Evolutionary conservation across 768 basidiomycete genomes (phyloP), one percentile per base, ranked within the genome.

Genomic region (Hortiboletus campestris): DNA sequence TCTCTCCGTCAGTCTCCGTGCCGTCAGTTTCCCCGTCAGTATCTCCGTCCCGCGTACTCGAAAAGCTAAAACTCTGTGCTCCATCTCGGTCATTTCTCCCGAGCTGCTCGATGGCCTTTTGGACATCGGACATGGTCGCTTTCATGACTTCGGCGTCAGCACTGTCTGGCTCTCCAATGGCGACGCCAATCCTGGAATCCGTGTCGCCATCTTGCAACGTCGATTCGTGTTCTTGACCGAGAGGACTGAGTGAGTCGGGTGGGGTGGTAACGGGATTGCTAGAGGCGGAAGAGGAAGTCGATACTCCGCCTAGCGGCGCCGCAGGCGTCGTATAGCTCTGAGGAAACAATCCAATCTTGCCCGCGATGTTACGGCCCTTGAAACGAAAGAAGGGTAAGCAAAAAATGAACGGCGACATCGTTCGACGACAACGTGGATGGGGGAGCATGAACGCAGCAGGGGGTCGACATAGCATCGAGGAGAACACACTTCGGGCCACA

Each of bases 301-400:
- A 56, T 13, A 72, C 53, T 5, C 61, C 62, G 0, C 65, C 60
- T 0, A 66, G 64, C 5, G 85, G 80, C 0, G 82, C 80, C 2
- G 74, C 78, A 4, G 83, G 74, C 0, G 89, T 79, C 0, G 95
- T 96, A 66, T 98, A 98, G 58, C 84, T 86, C 63, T 88, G 81
- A 3, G 97, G 97, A 65, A 99, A 98, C 12, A 99, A 76, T 3
- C 97, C 97, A n/a, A 81, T 74, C 68, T 86, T 86, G 6, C 95
- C 96, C 13, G 82, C 76, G 7, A 80, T 68, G 72, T 94, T 97
- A 35, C 88, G 85, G 16, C 95, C 94, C 91, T 94, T 58, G 52
- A 51, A 59, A 54, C 55, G 57, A 47, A 67, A 36, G 41, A 50
- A 42, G 25, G 60, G 53, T 69, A 53, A 59, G 64, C 65, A 68